These are phyloP conservation scores for Auxenochlorella pyrenoidosa DNA, from an alignment of 139 green algal species.

Conservation along the genomic window DNA sequence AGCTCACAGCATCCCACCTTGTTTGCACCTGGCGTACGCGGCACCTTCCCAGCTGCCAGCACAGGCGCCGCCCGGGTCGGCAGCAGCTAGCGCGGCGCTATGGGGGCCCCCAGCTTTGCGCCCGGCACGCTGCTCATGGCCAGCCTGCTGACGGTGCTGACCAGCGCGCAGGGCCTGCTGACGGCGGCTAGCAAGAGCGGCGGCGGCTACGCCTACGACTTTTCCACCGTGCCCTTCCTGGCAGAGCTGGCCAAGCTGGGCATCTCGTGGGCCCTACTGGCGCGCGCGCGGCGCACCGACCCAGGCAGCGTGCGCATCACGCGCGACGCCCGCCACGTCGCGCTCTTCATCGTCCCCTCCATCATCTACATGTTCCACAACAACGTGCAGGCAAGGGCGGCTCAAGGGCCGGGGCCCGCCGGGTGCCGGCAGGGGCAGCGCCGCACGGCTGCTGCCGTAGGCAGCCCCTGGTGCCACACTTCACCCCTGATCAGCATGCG, in stretches of 20 bases:
- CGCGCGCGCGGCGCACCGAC: conserved; percentile 23
- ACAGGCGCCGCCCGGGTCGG: not conserved
- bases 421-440: no score
- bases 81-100: not conserved
- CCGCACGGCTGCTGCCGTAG: no score
- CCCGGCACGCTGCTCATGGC: conserved; percentile 51
- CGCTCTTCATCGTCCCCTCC: conserved; percentile 67
- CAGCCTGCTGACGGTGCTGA: conserved; percentile 52
- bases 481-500: no score
- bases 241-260: conserved; percentile 64
- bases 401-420: no score
- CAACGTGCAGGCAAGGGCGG: conserved; percentile 64
- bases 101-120: conserved; percentile 10
- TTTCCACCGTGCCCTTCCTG: conserved; percentile 68
- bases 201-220: conserved; percentile 67
- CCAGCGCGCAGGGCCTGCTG: conserved; percentile 62
- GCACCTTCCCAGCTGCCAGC: no score
- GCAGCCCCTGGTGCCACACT: no score
- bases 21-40: no score
- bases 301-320: conserved; percentile 42
- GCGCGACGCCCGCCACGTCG: conserved; percentile 18
- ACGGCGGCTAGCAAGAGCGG: conserved; percentile 52
- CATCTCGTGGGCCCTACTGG: conserved; percentile 50
- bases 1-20: not conserved
- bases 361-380: conserved; percentile 78